Percentiles rank a stretch among this genome's conserved stretches.
Evolutionary conservation across 805 yeast species (phyloP).

Genomic region (Saccharomycopsis lassenensis): DNA sequence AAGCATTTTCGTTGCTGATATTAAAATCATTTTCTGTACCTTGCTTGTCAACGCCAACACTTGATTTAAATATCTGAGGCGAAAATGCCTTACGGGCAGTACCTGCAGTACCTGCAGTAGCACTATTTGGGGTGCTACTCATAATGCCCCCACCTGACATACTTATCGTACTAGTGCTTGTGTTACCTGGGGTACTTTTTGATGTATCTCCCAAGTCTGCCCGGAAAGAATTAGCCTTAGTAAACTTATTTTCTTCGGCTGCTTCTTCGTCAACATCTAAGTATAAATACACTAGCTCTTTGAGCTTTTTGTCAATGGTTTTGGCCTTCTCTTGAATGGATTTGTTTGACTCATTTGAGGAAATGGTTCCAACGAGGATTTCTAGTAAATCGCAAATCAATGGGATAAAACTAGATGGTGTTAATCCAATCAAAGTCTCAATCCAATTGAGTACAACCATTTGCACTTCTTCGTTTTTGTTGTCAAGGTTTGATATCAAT

Average conservation of each 20-base stretch:
- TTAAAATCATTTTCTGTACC: too few relatives aligned
- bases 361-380: conserved; percentile 51
- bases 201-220: too few relatives aligned
- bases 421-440: conserved; percentile 54
- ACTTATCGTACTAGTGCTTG: too few relatives aligned
- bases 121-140: too few relatives aligned
- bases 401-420: conserved; percentile 65
- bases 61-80: too few relatives aligned
- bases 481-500: conserved; percentile 67
- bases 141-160: too few relatives aligned
- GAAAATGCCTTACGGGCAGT: too few relatives aligned
- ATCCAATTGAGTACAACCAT: conserved; percentile 77
- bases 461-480: conserved; percentile 62
- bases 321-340: conserved; percentile 43
- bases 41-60: too few relatives aligned
- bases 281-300: conserved; percentile 30
- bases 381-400: conserved; percentile 68
- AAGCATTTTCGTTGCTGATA: too few relatives aligned
- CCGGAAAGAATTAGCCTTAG: too few relatives aligned
- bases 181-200: too few relatives aligned
- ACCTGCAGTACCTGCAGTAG: too few relatives aligned
- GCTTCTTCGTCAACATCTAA: conserved; percentile 21
- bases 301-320: conserved; percentile 44
- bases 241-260: conserved; percentile 17
- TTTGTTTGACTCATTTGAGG: conserved; percentile 34